phyloP scores from a whole-genome alignment of 176 grass and related monocot genomes.

The Paspalum vaginatum region DNA sequence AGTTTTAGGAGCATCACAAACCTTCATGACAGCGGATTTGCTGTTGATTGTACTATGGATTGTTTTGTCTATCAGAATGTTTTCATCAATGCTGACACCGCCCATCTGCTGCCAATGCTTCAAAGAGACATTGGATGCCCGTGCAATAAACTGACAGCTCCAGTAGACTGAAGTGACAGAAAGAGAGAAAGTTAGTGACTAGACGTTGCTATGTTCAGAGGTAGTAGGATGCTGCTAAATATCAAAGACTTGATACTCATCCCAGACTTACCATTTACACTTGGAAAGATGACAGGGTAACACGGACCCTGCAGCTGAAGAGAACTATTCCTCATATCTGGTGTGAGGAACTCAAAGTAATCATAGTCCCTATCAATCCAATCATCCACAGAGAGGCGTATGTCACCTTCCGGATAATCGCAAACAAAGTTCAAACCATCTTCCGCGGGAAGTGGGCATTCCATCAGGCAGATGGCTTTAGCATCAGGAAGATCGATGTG shows the following conservation, averaged over 20 bases:
- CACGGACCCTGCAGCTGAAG: constrained; percentile 96
- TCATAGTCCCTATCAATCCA: constrained; percentile 98
- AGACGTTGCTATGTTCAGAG: neutral
- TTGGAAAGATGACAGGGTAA: constrained; percentile 96
- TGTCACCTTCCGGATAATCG: constrained; percentile 92
- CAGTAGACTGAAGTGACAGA: constrained; percentile 68
- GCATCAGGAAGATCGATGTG: constrained; percentile 68
- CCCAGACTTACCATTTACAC: constrained; percentile 69
- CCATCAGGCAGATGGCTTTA: constrained; percentile 88
- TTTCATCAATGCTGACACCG: constrained; percentile 79
- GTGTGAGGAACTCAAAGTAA: constrained; percentile 93
- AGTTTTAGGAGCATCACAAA: constrained; percentile 36
- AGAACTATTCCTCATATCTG: constrained; percentile 87
- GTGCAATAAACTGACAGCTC: constrained; percentile 94
- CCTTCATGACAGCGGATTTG: constrained; percentile 85
- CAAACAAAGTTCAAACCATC: constrained; percentile 93
- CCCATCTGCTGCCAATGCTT: constrained; percentile 97
- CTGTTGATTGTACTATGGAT: constrained; percentile 81
- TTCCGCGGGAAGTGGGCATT: constrained; percentile 81
- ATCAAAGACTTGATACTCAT: neutral
- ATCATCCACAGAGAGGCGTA: constrained; percentile 79
- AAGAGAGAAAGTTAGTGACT: constrained; percentile 25
- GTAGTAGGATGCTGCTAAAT: neutral
- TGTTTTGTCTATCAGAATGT: constrained; percentile 87
- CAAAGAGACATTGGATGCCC: constrained; percentile 83